phyloP scores from a whole-genome alignment of 208 protist species.

The Crithidia bombi region DNA sequence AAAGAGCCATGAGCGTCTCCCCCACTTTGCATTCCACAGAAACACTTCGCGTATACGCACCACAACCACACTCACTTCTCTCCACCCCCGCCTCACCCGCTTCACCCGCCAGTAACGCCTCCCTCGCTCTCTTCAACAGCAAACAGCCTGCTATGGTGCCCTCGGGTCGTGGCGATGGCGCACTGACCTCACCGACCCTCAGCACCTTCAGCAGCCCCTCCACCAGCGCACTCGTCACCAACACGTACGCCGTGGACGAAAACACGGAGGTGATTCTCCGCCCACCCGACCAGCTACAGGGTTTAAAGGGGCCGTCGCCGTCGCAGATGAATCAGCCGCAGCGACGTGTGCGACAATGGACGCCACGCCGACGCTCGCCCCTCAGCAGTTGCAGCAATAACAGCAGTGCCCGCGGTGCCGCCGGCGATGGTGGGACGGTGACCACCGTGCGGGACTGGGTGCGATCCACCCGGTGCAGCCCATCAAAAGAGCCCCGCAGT shows the following conservation, averaged over 20 bases:
- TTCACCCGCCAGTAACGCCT: not conserved
- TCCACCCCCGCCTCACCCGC: not conserved
- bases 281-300: not conserved
- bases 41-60: not conserved
- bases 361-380: slow-evolving; percentile 19
- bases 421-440: not conserved
- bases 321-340: slow-evolving; percentile 7
- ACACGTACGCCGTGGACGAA: not conserved
- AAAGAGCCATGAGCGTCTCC: not conserved
- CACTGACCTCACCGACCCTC: slow-evolving; percentile 5
- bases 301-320: not conserved
- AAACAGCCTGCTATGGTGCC: not conserved
- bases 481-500: slow-evolving; percentile 49
- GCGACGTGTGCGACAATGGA: slow-evolving; percentile 26
- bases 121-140: not conserved
- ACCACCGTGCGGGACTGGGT: slow-evolving; percentile 43
- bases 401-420: not conserved
- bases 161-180: not conserved
- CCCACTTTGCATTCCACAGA: not conserved
- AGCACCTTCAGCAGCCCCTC: slow-evolving; percentile 20
- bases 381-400: not conserved
- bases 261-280: not conserved
- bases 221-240: not conserved
- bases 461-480: slow-evolving; percentile 29
- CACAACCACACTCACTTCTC: not conserved